A percentile compares a stretch with the other conserved stretches of the same genome.
Conservation (phyloP, 2,329 filamentous ascomycete genomes). For the Scopulariopsis brevicaulis region DNA sequence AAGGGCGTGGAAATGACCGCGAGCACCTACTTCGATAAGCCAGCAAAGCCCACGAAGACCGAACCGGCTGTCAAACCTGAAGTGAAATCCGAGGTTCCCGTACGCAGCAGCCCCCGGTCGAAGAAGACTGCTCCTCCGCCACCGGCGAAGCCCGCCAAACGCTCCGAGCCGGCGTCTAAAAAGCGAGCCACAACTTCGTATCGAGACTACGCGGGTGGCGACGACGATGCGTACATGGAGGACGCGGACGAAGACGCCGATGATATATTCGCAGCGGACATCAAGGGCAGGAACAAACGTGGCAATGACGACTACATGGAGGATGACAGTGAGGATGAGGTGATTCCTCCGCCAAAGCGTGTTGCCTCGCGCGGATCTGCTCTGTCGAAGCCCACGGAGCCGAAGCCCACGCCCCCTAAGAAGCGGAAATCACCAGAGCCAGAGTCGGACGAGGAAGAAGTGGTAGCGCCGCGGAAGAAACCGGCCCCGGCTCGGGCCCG, state of each 20-base stretch:
- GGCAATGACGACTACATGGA: constrained; percentile 67
- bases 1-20: constrained; percentile 41
- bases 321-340: constrained; percentile 62
- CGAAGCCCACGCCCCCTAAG: constrained; percentile 24
- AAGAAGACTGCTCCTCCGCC: constrained; percentile 24
- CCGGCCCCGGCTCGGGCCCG: constrained; percentile 47
- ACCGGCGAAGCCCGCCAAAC: constrained; percentile 10
- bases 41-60: constrained; percentile 23
- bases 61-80: constrained; percentile 24
- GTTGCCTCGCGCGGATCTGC: constrained; percentile 30
- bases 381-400: constrained; percentile 9
- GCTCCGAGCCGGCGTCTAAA: constrained; percentile 8
- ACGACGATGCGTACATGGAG: constrained; percentile 48
- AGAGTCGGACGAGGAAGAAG: constrained; percentile 44
- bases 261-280: constrained; percentile 75
- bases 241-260: constrained; percentile 60
- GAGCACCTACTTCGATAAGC: constrained; percentile 43
- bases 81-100: constrained; percentile 27
- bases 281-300: constrained; percentile 51
- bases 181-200: constrained; percentile 29
- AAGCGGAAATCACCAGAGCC: constrained; percentile 48
- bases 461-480: constrained; percentile 52
- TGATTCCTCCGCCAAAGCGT: constrained; percentile 48
- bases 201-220: constrained; percentile 28
- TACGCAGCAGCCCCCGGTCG: constrained; percentile 41